Percentiles rank a stretch among this genome's conserved stretches.
Evolutionary conservation across 2,329 filamentous ascomycete species (phyloP).

Genomic region (Aspergillus ochraceoroseus): DNA sequence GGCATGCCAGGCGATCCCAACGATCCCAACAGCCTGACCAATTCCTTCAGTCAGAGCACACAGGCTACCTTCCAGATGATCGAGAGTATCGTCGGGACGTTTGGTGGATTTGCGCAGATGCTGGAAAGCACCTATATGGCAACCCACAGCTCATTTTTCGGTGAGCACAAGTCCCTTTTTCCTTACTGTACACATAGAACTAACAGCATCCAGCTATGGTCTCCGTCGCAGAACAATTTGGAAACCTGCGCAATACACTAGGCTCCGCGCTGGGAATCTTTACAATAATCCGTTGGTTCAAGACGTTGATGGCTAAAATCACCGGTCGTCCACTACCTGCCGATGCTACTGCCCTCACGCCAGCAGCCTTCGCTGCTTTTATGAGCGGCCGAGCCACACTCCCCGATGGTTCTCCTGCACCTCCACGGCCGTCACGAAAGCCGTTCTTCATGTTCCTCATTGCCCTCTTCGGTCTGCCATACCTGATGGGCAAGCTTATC

Average conservation of each 20-base stretch:
- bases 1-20: conserved; percentile 63
- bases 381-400: conserved; percentile 60
- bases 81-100: conserved; percentile 91
- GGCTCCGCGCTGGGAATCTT: conserved; percentile 94
- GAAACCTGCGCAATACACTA: conserved; percentile 84
- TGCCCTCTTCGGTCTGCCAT: conserved; percentile 90
- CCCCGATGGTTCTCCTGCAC: conserved; percentile 62
- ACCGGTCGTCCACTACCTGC: conserved; percentile 87
- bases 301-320: conserved; percentile 83
- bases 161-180: conserved; percentile 51
- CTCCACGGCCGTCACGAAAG: conserved; percentile 79
- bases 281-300: conserved; percentile 89
- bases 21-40: conserved; percentile 89
- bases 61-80: conserved; percentile 98
- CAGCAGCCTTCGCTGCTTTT: conserved; percentile 85
- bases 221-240: conserved; percentile 94
- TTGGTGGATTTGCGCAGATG: conserved; percentile 98
- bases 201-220: conserved; percentile 71
- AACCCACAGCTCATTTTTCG: conserved; percentile 96
- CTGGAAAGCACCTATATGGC: conserved; percentile 99
- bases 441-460: conserved; percentile 93
- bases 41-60: conserved; percentile 89
- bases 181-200: not conserved
- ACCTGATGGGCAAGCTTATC: conserved; percentile 95
- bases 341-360: conserved; percentile 79